These are phyloP conservation scores for Phaffomyces antillensis DNA, from an alignment of 805 yeast genomes.

Conservation along the genomic window DNA sequence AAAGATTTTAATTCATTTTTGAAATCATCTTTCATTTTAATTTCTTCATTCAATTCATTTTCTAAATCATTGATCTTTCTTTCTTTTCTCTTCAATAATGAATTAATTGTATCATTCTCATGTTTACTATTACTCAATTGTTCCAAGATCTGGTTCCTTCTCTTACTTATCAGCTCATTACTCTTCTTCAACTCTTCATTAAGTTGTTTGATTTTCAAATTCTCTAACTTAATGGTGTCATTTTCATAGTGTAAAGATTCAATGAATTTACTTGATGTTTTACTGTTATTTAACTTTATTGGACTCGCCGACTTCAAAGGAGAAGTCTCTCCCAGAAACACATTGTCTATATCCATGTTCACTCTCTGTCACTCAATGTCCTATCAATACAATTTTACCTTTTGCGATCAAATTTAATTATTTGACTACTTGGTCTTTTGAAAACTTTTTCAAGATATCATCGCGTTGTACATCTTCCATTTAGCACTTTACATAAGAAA, in stretches of 20 bases:
- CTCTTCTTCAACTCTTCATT: conserved; percentile 53
- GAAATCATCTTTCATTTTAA: conserved; percentile 37
- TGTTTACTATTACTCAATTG: conserved; percentile 66
- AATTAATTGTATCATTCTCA: conserved; percentile 68
- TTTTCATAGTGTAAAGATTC: conserved; percentile 39
- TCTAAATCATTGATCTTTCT: conserved; percentile 64
- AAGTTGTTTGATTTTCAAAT: conserved; percentile 30
- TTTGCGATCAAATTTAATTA: no score
- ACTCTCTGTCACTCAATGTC: no score
- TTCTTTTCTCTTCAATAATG: conserved; percentile 63
- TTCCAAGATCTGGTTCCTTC: conserved; percentile 50
- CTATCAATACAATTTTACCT: no score
- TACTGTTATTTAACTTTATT: not conserved
- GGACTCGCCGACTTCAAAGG: conserved; percentile 1
- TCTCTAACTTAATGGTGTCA: conserved; percentile 42
- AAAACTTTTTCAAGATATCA: no score
- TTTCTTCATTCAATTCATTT: conserved; percentile 41
- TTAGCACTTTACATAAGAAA: no score
- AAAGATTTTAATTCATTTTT: conserved; percentile 43
- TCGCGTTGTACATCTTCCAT: no score
- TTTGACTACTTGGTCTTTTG: no score
- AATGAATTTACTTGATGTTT: conserved; percentile 28
- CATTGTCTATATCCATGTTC: not conserved
- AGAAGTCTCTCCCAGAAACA: not conserved
- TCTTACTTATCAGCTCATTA: conserved; percentile 36